These are phyloP conservation scores for Carnegiea gigantea DNA, from an alignment of 179 eudicot genomes.

Conservation along the genomic window DNA sequence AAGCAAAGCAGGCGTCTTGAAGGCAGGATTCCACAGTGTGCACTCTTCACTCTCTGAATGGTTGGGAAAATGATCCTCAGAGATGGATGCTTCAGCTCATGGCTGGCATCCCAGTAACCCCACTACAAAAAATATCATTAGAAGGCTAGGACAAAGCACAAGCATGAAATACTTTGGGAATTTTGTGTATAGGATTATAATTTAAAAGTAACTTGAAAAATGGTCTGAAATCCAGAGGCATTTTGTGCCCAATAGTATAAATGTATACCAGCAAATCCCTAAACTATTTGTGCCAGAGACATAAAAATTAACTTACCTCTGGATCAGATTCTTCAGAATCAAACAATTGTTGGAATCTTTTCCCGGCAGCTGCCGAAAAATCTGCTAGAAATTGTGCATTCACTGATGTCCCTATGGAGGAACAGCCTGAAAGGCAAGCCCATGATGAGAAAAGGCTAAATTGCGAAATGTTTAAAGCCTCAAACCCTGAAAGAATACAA, in stretches of 20 bases:
- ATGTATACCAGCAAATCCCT: neutral
- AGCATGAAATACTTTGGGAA: neutral
- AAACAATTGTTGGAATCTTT: conserved; percentile 46
- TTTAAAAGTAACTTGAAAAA: neutral
- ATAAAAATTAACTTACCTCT: conserved; percentile 49
- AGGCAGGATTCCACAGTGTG: conserved; percentile 63
- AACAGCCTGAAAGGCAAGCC: conserved; percentile 54
- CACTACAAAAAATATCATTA: conserved; percentile 51
- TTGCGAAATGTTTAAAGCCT: neutral
- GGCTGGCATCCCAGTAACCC: conserved; percentile 88
- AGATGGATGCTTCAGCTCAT: conserved; percentile 73
- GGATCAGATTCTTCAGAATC: conserved; percentile 97
- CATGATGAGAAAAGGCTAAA: conserved; percentile 6
- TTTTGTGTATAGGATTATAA: neutral
- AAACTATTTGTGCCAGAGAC: conserved; percentile 12
- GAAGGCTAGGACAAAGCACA: conserved; percentile 4
- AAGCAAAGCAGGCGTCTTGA: conserved; percentile 68
- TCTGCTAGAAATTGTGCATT: conserved; percentile 79
- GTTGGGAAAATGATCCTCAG: conserved; percentile 74
- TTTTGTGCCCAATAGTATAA: neutral
- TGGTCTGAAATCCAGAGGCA: conserved; percentile 14
- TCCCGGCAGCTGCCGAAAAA: conserved; percentile 91
- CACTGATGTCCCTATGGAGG: conserved; percentile 78
- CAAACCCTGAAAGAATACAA: neutral
- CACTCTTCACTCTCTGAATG: conserved; percentile 75